Base-by-base conservation (phyloP, 768 basidiomycete species). In the Mycena venus region DNA sequence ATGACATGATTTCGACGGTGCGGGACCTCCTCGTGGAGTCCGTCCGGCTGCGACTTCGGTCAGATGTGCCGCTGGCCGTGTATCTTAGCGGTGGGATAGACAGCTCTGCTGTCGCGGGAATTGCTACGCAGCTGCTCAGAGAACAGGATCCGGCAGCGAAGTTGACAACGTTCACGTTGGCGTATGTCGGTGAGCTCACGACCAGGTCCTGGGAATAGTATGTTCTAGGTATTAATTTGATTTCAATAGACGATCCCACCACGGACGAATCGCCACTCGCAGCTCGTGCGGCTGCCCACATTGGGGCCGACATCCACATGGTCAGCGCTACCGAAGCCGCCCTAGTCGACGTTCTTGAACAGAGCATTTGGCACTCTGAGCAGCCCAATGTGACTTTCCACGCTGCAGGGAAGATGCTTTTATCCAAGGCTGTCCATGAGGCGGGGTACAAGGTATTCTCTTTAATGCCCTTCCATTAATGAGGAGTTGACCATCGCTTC, bases 31-130 rank as follows among this genome's bases (percentile, higher is more conserved):
- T 75, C 23, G 69, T 75, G 32, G 68, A 71, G 19, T 47, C 74
- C n/a, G 74, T 75, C 14, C 32, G 61, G 10, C 55, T 69, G 23
- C 68, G 74, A 11, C 40, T 75, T 14, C 74, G 74, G 4, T 64
- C 74, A 7, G 74, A 75, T n/a, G 74, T 75, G 11, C 74, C 74
- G 31, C 61, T 70, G n/a, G 74, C 68, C 2, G 49, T 75, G 9
- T 75, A 75, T 34, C 72, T 76, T 32, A 76, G 75, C 56, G 72
- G 75, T n/a, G 72, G 72, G 11, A 72, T 75, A 32, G 74, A 75
- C 49, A 72, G 71, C 49, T 64, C 74, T 23, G 38, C 70, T 10
- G 71, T 75, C 9, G 74, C 74, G 12, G 74, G 74, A 3, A 75
- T 75, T 32, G 73, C 71, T 17, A 47, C 53, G 14, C 25, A 66